These are phyloP conservation scores for Cryptosporidium ryanae DNA, from an alignment of 169 alveolate species.

Conservation along the genomic window DNA sequence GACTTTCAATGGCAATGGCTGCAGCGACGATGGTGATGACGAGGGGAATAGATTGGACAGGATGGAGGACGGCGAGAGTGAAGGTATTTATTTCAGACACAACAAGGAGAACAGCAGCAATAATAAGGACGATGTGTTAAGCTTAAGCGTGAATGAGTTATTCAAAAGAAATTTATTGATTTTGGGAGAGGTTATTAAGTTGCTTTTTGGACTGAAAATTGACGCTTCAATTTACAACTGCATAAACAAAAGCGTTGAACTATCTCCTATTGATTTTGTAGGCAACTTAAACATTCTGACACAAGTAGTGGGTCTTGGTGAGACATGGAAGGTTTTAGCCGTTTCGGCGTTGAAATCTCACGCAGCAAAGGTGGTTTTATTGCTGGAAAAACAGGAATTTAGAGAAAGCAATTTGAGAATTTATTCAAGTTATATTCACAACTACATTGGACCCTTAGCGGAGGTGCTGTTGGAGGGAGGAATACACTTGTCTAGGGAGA, in stretches of 20 bases:
- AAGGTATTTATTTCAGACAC: no score
- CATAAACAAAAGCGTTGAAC: not conserved
- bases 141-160: no score
- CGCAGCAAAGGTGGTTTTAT: slow-evolving; percentile 1
- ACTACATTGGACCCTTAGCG: slow-evolving; percentile 18
- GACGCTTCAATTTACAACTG: no score
- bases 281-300: slow-evolving; percentile 9
- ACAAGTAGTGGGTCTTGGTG: slow-evolving; percentile 22
- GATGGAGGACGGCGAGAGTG: no score
- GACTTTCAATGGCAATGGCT: no score
- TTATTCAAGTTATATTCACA: slow-evolving; percentile 40
- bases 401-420: slow-evolving; percentile 24
- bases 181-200: no score
- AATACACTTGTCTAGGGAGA: not conserved
- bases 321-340: slow-evolving; percentile 19
- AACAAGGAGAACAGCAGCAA: no score
- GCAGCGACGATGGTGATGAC: no score
- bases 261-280: slow-evolving; percentile 11
- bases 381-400: not conserved
- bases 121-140: no score
- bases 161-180: no score
- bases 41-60: no score
- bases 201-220: no score
- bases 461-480: slow-evolving; percentile 45
- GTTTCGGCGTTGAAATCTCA: not conserved